These are phyloP conservation scores for Solanum microdontum DNA, from an alignment of 257 asterid species.

Conservation along the genomic window DNA sequence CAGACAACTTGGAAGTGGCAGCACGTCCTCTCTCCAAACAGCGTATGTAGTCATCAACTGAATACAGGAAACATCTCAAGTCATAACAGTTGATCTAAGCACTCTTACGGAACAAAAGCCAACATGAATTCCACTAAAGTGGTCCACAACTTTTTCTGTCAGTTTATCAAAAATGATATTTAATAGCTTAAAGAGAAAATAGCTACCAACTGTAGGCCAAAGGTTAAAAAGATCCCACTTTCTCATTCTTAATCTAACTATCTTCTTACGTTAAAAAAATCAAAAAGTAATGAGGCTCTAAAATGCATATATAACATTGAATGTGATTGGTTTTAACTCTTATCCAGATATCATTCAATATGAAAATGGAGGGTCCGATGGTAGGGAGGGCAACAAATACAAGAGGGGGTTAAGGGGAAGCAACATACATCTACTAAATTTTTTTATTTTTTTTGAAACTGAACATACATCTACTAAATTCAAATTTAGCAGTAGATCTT, in stretches of 20 bases:
- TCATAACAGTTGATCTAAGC: not conserved
- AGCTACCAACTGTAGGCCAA: not conserved
- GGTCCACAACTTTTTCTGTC: not conserved
- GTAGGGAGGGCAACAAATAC: not conserved
- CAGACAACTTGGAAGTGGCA: constrained; percentile 52
- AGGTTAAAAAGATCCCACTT: not conserved
- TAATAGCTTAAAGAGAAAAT: not conserved
- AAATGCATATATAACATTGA: not conserved
- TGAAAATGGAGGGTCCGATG: not conserved
- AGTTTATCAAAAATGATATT: not conserved
- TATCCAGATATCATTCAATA: not conserved
- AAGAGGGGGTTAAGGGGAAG: not conserved
- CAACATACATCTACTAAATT: not conserved
- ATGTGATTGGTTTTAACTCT: not conserved
- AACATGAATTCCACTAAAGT: not conserved
- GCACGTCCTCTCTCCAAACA: constrained; percentile 72
- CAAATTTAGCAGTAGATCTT: not conserved
- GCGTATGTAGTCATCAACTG: constrained; percentile 65
- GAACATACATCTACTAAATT: not conserved
- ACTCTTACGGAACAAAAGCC: not conserved
- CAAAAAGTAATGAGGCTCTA: not conserved
- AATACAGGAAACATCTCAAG: not conserved
- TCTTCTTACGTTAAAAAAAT: not conserved
- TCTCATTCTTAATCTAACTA: not conserved
- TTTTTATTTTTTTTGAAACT: too few relatives aligned